Evolutionary conservation across 805 yeast species (phyloP).

Genomic region (Yarrowia sp.): DNA sequence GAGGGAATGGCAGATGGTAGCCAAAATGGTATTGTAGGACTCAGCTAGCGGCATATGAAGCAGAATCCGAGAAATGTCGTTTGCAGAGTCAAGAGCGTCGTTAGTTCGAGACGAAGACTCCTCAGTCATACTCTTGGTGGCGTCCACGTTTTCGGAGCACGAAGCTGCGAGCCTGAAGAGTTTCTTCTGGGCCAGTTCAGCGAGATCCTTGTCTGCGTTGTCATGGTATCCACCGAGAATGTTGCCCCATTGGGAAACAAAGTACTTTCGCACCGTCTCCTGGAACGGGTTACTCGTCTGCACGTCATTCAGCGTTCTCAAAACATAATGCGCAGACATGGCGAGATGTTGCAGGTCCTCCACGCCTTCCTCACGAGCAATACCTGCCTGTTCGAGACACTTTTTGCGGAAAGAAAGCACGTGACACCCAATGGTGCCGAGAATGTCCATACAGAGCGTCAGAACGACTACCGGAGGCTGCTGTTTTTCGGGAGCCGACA

Average conservation of each 20-base stretch:
- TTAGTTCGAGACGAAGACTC: background rate
- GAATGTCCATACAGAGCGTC: slow-evolving; percentile 61
- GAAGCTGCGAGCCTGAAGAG: slow-evolving; percentile 4
- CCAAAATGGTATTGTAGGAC: slow-evolving; percentile 61
- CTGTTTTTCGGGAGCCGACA: slow-evolving; percentile 35
- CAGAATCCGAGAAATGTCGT: slow-evolving; percentile 28
- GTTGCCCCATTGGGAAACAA: slow-evolving; percentile 34
- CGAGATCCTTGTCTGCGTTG: slow-evolving; percentile 4
- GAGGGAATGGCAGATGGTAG: slow-evolving; percentile 57
- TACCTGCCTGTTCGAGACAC: slow-evolving; percentile 10
- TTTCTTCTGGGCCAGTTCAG: slow-evolving; percentile 6
- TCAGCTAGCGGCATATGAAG: slow-evolving; percentile 42
- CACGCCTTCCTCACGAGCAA: background rate
- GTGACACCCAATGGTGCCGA: slow-evolving; percentile 60
- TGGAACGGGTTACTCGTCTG: slow-evolving; percentile 16
- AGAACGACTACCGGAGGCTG: slow-evolving; percentile 50
- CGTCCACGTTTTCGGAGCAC: slow-evolving; percentile 17
- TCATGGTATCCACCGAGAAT: slow-evolving; percentile 12
- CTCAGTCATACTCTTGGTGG: slow-evolving; percentile 19
- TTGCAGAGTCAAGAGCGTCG: slow-evolving; percentile 6
- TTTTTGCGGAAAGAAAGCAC: slow-evolving; percentile 9
- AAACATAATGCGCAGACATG: slow-evolving; percentile 21
- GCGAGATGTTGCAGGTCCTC: slow-evolving; percentile 18
- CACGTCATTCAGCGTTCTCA: slow-evolving; percentile 7
- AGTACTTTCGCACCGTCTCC: slow-evolving; percentile 6